Conservation (phyloP, 176 grass and related monocot species). For the Hsuehochloa calcarea region DNA sequence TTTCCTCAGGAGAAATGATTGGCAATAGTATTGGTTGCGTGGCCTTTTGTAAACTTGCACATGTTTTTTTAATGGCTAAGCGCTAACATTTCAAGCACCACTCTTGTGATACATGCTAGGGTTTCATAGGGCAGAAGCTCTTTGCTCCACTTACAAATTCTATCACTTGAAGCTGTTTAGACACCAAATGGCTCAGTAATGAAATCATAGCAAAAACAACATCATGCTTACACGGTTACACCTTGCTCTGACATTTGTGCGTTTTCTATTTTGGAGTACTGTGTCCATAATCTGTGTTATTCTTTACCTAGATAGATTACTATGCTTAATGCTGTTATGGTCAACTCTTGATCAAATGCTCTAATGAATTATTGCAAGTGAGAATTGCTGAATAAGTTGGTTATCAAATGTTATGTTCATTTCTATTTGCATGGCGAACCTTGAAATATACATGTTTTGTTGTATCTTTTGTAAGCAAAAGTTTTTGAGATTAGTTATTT, state of each 20-base stretch:
- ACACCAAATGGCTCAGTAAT: background rate
- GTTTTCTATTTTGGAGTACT: constrained; percentile 8
- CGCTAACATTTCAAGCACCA: background rate
- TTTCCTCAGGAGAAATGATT: background rate
- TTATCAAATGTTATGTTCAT: constrained; percentile 15
- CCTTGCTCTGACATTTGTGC: background rate
- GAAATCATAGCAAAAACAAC: background rate
- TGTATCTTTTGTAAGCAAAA: constrained; percentile 35
- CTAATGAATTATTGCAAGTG: constrained; percentile 29
- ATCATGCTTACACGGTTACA: background rate
- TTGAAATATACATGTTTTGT: constrained; percentile 14
- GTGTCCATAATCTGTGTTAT: background rate
- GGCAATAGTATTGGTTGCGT: background rate
- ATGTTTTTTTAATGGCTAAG: background rate
- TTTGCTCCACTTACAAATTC: constrained; percentile 4
- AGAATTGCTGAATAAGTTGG: constrained; percentile 2
- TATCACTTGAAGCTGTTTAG: constrained; percentile 17
- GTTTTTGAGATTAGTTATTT: constrained; percentile 24
- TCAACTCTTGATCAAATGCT: constrained; percentile 16
- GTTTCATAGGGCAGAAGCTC: constrained; percentile 13
- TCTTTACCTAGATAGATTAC: constrained; percentile 7
- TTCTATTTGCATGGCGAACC: constrained; percentile 24
- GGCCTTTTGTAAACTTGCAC: constrained; percentile 4
- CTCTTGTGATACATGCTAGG: background rate
- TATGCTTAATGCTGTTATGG: background rate